Base-by-base conservation (phyloP, 2,329 filamentous ascomycete species). In the Colletotrichum godetiae region DNA sequence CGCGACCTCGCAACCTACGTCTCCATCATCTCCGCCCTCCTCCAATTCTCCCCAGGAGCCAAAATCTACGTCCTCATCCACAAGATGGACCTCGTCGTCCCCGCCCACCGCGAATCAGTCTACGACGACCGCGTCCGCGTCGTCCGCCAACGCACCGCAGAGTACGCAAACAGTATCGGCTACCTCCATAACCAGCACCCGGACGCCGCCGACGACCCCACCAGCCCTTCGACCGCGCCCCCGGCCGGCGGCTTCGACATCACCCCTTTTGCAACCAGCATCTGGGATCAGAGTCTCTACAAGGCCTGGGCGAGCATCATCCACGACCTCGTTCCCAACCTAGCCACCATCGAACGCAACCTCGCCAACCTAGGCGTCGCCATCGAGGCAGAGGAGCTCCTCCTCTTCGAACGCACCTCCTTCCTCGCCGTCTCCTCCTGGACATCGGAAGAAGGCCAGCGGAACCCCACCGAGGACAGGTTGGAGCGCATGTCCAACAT, bases 231-330 rank as follows among this genome's bases (percentile, higher is more conserved):
- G 62, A 35, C 66, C 76, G 71, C 68, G 29, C 55, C 55, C 68
- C 78, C 80, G 56, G 79, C 80, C 31, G 69, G 75, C 27, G 76
- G 76, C 53, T 91, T 97, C 81, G 90, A 92, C 75, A 89, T 98
- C 74, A 94, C 94, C 72, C 95, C 95, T 73, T 98, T 98, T 81
- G 94, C 95, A 11, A 98, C 96, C 37, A 97, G 94, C 67, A 99
- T 99, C 80, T 99, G 97, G 97, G 97, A 99, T 80, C 97, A 99
- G 86, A 97, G 94, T 68, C 87, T 99, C 49, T 99, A 98, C 88
- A 97, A 97, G 83, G 97, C 97, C 1, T 99, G 97, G 97, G 97
- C 97, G 0, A 94, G 94, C 81, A 98, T 99, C 78, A 98, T 99
- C 74, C 97, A 99, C 87, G 95, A 96, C 80, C 89, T 99, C 58